Conservation (phyloP, 2,329 filamentous ascomycete genomes). For the Coleophoma crateriformis region DNA sequence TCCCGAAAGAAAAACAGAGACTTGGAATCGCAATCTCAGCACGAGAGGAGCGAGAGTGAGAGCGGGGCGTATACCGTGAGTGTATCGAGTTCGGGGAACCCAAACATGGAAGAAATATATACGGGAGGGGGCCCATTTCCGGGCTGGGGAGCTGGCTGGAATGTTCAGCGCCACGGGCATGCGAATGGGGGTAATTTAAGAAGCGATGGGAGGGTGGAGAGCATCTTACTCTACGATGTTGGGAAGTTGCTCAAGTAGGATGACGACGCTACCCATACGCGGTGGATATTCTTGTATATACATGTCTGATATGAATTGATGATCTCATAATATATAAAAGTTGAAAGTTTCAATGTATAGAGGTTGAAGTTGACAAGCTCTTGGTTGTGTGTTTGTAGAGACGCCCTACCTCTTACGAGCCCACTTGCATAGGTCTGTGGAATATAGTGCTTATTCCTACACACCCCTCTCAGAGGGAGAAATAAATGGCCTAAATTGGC, state of each 20-base stretch:
- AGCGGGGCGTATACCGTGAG: slow-evolving; percentile 8
- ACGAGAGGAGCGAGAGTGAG: slow-evolving; percentile 1
- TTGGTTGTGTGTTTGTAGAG: no score
- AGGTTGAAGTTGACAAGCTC: no score
- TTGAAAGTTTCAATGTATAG: no score
- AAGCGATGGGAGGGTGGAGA: slow-evolving; percentile 13
- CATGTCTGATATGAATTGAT: background rate
- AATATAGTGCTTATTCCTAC: no score
- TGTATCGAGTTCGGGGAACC: slow-evolving; percentile 7
- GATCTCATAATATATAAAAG: no score
- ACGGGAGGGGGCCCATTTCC: slow-evolving; percentile 9
- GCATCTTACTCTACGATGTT: slow-evolving; percentile 22
- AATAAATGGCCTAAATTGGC: no score
- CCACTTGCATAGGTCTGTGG: no score
- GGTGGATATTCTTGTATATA: background rate
- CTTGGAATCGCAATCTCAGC: no score
- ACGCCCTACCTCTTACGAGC: no score
- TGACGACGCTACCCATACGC: no score
- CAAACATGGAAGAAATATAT: slow-evolving; percentile 9
- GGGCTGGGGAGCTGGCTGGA: slow-evolving; percentile 22
- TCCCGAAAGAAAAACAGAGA: no score
- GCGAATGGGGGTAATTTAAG: slow-evolving; percentile 2
- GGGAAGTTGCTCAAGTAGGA: slow-evolving; percentile 18
- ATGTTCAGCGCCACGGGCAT: slow-evolving; percentile 8
- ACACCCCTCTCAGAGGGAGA: no score